Evolutionary conservation across 2,329 filamentous ascomycete species (phyloP), one percentile per base, ranked within the genome.

Genomic region (Epichloe coenophiala): DNA sequence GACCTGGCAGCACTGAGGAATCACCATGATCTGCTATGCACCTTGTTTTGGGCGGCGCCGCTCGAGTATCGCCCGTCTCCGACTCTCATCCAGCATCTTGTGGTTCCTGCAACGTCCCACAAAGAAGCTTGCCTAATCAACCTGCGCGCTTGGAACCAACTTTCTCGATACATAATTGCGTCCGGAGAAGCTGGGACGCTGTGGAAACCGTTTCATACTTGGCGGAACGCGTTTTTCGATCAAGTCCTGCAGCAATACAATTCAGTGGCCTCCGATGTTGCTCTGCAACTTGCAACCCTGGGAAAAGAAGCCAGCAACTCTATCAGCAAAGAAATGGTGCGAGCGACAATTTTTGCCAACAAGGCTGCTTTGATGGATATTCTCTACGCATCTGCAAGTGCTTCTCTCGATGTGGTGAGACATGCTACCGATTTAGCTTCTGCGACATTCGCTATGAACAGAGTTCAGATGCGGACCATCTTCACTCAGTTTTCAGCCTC

Each of bases 21-120:
- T 53, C 82, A 86, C 53, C 81, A 85, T 52, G 81, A 86, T 60
- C 72, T 86, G 41, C 68, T 86, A 3, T 80, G 77, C 55, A 82
- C 80, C 1, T 68, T 86, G 4, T 85, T 78, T 60, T 85, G 80
- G 80, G 77, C 76, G 5, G 72, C 77, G 2, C 80, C 81, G 9
- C 60, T 70, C 2, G 72, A 75, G 3, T 58, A 78, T 46, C 72
- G 80, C 7, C 79, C 77, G 4, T 68, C 68, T 5, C 64, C 76
- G 1, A 70, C 73, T 50, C 66, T 78, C 19, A 72, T 85, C 11
- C 76, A 82, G 60, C 71, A 76, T 49, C 69, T 86, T 2, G 78
- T 86, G 3, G 62, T 68, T 17, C 76, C 80, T 0, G 73, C 71
- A 19, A 77, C 68, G 51, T 83, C 81, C 9, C 82, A 86, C 60